Base-by-base conservation (phyloP, 1,139 yeast species). In the Lodderomyces elongisporus region DNA sequence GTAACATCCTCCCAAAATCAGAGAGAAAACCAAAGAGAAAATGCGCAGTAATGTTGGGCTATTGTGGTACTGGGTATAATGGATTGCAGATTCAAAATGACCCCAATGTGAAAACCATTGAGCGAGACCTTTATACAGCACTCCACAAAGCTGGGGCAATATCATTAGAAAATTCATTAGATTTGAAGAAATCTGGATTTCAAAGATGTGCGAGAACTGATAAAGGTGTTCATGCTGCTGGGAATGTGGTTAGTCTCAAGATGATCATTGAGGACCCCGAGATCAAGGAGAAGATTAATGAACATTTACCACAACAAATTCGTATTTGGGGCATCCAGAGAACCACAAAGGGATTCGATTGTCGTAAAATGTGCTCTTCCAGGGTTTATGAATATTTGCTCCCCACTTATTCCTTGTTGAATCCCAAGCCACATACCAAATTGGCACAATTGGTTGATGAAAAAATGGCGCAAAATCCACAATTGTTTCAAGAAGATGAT, bases 141-240 rank as follows among this genome's bases (percentile, higher is more conserved):
- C 79, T 91, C 56, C 82, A 80, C 18, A 72, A 73, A 40, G 91
- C 96, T 1, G 97, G 96, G 13, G 97, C 96, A 5, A 76, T 91
- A 38, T 85, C 96, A 0, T 75, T 77, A 38, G 95, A 85, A 50
- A 91, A 91, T 58, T 78, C 96, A 3, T 81, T 79, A 42, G 98
- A 91, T 55, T 77, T 93, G 46, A 88, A 85, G 54, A 91, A 91
- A 54, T 79, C 81, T 36, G 89, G 93, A 0, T 85, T 93, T 50
- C 83, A 85, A 85, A 75, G 99, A 49, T 95, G 97, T 30, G 98
- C 98, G 3, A 73, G 98, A 58, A 91, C 99, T 4, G 99, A 91
- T 56, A 93, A 91, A 59, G 99, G 98, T 41, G 99, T 91, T 12
- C 99, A 91, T 59, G 98, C 99, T 17, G 97, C 97, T 4, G 97